Conservation (phyloP, 129 eudicot genomes). For the Tanacetum coccineum region DNA sequence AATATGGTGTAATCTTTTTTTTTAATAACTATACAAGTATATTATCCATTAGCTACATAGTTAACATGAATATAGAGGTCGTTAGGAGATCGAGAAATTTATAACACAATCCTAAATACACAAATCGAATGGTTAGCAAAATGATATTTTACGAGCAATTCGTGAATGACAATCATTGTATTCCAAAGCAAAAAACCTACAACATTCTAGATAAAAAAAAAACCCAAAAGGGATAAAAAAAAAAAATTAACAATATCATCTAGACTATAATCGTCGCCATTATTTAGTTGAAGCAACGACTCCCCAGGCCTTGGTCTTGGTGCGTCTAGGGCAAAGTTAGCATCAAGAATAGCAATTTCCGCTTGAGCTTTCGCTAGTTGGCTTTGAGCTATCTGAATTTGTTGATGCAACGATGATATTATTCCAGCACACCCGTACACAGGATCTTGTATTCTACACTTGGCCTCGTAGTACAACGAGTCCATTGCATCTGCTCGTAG, state of each 20-base stretch:
- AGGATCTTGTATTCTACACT: constrained; percentile 41
- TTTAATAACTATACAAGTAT: too few species aligned
- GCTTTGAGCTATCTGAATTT: constrained; percentile 32
- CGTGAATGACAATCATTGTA: neutral
- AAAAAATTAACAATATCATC: constrained; percentile 1
- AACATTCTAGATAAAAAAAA: constrained; percentile 17
- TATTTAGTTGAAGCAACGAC: constrained; percentile 16
- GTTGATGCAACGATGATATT: constrained; percentile 31
- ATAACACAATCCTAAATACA: neutral
- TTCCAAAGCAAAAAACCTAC: neutral
- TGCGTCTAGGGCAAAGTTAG: constrained; percentile 7
- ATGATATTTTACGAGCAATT: neutral
- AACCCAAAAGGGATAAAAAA: too few species aligned
- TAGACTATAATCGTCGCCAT: constrained; percentile 3
- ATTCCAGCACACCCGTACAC: constrained; percentile 55
- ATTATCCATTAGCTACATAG: too few species aligned
- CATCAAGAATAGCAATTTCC: constrained; percentile 27
- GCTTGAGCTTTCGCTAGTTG: constrained; percentile 41
- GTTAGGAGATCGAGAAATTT: too few species aligned
- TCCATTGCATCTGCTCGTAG: constrained; percentile 35
- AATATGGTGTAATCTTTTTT: too few species aligned
- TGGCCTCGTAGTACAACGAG: constrained; percentile 40
- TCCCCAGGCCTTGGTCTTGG: neutral
- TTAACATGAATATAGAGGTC: too few species aligned
- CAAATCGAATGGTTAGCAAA: neutral